Evolutionary conservation across 345 rosid genomes (phyloP), one percentile per base, ranked within the genome.

Genomic region (Citrus australasica): DNA sequence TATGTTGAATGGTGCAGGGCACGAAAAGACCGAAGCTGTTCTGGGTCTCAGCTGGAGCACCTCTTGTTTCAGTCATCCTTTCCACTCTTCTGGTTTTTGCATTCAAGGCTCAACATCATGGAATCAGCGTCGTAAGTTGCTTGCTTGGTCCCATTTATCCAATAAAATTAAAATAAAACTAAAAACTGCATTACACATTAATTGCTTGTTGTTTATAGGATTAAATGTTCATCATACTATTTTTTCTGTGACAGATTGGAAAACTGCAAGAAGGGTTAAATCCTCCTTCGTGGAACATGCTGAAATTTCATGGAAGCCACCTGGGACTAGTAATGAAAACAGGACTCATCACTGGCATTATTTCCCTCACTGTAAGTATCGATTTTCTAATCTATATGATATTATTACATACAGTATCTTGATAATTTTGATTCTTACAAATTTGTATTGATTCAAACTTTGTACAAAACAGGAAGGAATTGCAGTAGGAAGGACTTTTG

Each of bases 401-500:
- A 51, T 16, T 16, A 51, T 5, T 51, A 4, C 56, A 16, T 13
- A 51, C 21, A 17, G 56, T 37, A 37, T 35, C 8, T 6, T 35
- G 38, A 35, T 8, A 0, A 51, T 53, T 53, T 53, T 53, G 58
- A 17, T 53, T 53, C 58, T 25, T 63, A 32, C 21, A 11, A 46
- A 65, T 67, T 25, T 51, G 4, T 28, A 11, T 19, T 58, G n/a
- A 27, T n/a, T 69, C 6, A 16, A 55, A 60, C 30, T 69, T 27
- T 51, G 78, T 40, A 77, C 76, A 10, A n/a, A 82, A 73, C 94
- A 96, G 99, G 99, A 96, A 88, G 99, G 99, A 14, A 91, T 96
- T 78, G 99, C 99, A 40, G 97, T 94, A 11, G 99, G 98, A 83
- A 91, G 98, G 83, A 96, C 99, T 67, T 94, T 96, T 78, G 99